phyloP scores from a whole-genome alignment of 495 filamentous ascomycete genomes.

The Tuber microsphaerosporum region DNA sequence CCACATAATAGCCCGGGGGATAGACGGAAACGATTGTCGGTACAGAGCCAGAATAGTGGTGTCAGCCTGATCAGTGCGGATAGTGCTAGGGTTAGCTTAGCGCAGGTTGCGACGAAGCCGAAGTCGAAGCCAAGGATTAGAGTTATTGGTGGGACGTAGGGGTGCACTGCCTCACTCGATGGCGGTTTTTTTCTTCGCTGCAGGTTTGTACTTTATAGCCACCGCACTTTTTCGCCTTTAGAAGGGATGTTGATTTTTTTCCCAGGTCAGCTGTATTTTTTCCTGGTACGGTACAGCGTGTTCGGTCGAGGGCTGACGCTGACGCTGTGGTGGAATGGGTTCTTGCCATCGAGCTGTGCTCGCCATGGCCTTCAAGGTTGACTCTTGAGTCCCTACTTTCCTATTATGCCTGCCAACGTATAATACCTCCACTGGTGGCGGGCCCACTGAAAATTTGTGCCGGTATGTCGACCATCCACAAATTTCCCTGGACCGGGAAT shows the following conservation, averaged over 20 bases:
- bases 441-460: not conserved
- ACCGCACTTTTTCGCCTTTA: not conserved
- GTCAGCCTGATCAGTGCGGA: conserved; percentile 29
- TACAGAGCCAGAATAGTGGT: conserved; percentile 23
- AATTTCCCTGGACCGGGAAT: not conserved
- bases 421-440: not conserved
- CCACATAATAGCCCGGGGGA: not conserved
- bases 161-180: not conserved
- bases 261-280: not conserved
- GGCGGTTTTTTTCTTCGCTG: not conserved
- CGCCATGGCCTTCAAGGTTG: not conserved
- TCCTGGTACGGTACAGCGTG: not conserved
- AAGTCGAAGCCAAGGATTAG: conserved; percentile 30
- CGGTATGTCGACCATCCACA: not conserved
- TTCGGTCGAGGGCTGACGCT: not conserved
- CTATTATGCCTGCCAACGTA: not conserved
- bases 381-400: not conserved
- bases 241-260: not conserved
- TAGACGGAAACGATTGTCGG: conserved; percentile 22
- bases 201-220: not conserved
- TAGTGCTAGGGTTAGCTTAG: conserved; percentile 30
- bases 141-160: conserved; percentile 13
- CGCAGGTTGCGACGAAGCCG: conserved; percentile 32
- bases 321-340: not conserved
- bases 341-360: not conserved